Conservation (phyloP, 2,329 filamentous ascomycete species). For the Xylariaceae sp. region DNA sequence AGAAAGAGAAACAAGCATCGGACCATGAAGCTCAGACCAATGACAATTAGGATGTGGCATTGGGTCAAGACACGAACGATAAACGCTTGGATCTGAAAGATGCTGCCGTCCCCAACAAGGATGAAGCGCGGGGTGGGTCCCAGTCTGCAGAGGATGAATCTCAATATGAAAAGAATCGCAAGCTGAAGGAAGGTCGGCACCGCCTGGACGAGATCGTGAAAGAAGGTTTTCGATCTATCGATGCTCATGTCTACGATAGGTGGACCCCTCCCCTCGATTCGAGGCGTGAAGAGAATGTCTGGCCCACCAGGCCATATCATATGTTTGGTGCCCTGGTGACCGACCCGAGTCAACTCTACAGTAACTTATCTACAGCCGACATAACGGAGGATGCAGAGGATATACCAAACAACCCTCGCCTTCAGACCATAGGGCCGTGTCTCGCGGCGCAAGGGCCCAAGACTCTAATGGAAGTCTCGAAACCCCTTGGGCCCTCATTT, state of each 20-base stretch:
- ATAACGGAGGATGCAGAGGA: neutral
- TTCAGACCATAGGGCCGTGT: neutral
- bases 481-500: too few species aligned
- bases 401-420: neutral
- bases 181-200: slow-evolving; percentile 15
- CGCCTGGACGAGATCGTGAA: slow-evolving; percentile 27
- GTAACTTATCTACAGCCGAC: neutral
- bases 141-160: too few species aligned
- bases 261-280: neutral
- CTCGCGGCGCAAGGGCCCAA: neutral
- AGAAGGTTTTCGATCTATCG: slow-evolving; percentile 20
- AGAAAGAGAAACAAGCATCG: slow-evolving; percentile 1
- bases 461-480: too few species aligned
- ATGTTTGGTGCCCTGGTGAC: slow-evolving; percentile 29
- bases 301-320: too few species aligned
- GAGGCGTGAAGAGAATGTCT: too few species aligned
- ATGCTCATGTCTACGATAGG: slow-evolving; percentile 23
- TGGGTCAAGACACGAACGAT: slow-evolving; percentile 10
- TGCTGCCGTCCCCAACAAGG: neutral
- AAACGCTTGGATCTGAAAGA: neutral
- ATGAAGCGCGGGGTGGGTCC: neutral
- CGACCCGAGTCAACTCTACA: neutral
- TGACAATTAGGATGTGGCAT: slow-evolving; percentile 34
- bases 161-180: too few species aligned
- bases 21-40: slow-evolving; percentile 15